A percentile compares a stretch with the other conserved stretches of the same genome.
Evolutionary conservation across 768 basidiomycete species (phyloP).

Genomic region (Lyophyllum shimeji): DNA sequence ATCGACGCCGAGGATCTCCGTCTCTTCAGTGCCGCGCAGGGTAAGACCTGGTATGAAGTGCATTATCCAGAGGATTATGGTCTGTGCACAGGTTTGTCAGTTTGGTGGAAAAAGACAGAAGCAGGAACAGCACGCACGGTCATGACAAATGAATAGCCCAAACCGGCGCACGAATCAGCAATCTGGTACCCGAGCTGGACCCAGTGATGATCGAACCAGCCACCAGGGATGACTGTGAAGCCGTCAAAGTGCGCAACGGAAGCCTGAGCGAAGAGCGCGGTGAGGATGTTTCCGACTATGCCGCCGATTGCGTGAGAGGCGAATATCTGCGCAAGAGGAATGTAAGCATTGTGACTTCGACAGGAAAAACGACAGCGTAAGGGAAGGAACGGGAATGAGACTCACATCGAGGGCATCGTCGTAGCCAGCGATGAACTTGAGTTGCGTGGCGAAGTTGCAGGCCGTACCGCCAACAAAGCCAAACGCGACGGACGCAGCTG

Average conservation of each 20-base stretch:
- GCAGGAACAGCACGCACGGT: slow-evolving; percentile 48
- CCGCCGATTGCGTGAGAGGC: slow-evolving; percentile 83
- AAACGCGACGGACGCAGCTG: slow-evolving; percentile 80
- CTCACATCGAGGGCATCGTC: slow-evolving; percentile 80
- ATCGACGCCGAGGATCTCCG: slow-evolving; percentile 84
- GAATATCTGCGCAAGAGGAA: slow-evolving; percentile 61
- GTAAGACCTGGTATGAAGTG: slow-evolving; percentile 81
- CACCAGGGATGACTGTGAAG: slow-evolving; percentile 61
- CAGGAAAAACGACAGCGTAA: not conserved
- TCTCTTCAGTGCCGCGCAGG: slow-evolving; percentile 64
- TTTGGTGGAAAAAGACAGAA: not conserved
- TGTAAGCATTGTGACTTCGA: too few relatives aligned
- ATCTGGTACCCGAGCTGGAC: slow-evolving; percentile 86
- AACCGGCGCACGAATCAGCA: slow-evolving; percentile 66
- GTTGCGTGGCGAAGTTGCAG: slow-evolving; percentile 95
- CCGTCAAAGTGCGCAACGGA: slow-evolving; percentile 84
- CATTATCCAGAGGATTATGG: slow-evolving; percentile 85
- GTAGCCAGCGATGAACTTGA: slow-evolving; percentile 79
- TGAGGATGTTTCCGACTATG: slow-evolving; percentile 78
- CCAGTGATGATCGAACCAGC: slow-evolving; percentile 85
- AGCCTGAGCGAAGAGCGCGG: slow-evolving; percentile 84
- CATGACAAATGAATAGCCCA: slow-evolving; percentile 73
- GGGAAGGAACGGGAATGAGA: not conserved
- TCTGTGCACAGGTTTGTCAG: slow-evolving; percentile 35
- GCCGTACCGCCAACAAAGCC: slow-evolving; percentile 81